Conservation (phyloP, 352 stramenopile species). For the Thalassiosira livingstoniorum region DNA sequence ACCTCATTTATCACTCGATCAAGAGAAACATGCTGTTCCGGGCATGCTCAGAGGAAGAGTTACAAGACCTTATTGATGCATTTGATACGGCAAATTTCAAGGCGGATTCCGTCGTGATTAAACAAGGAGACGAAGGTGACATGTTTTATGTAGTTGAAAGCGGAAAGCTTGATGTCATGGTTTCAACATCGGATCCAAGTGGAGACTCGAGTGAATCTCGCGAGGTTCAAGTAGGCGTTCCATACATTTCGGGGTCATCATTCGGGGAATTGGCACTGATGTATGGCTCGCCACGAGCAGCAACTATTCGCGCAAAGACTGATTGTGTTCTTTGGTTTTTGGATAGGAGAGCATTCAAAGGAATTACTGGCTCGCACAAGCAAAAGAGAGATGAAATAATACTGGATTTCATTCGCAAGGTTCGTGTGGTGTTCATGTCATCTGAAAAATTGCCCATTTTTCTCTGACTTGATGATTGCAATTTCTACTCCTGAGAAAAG, state of each 20-base stretch:
- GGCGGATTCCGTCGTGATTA: conserved; percentile 59
- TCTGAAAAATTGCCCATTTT: background rate
- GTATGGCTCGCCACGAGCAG: conserved; percentile 94
- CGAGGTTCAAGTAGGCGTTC: background rate
- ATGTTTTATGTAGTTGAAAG: conserved; percentile 79
- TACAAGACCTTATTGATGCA: conserved; percentile 64
- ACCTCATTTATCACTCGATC: conserved; percentile 63
- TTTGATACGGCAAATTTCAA: conserved; percentile 62
- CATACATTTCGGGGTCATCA: conserved; percentile 52
- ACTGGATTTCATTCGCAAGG: conserved; percentile 55
- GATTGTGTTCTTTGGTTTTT: conserved; percentile 94
- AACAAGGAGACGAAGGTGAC: conserved; percentile 66
- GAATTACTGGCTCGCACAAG: conserved; percentile 68
- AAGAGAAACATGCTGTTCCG: conserved; percentile 68
- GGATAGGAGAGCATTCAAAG: conserved; percentile 80
- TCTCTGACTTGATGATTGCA: background rate
- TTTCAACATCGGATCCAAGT: too few relatives aligned
- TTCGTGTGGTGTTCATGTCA: too few relatives aligned
- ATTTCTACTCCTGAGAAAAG: conserved; percentile 10
- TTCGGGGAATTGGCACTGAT: conserved; percentile 97
- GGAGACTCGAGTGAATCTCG: too few relatives aligned
- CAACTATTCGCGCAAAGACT: conserved; percentile 89
- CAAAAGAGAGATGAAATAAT: conserved; percentile 59
- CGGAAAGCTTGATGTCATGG: conserved; percentile 71
- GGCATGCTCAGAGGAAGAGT: conserved; percentile 61